Percentiles rank a stretch among this genome's conserved stretches.
Conservation (phyloP, 805 yeast species). For the Cyberlindnera subsufficiens region DNA sequence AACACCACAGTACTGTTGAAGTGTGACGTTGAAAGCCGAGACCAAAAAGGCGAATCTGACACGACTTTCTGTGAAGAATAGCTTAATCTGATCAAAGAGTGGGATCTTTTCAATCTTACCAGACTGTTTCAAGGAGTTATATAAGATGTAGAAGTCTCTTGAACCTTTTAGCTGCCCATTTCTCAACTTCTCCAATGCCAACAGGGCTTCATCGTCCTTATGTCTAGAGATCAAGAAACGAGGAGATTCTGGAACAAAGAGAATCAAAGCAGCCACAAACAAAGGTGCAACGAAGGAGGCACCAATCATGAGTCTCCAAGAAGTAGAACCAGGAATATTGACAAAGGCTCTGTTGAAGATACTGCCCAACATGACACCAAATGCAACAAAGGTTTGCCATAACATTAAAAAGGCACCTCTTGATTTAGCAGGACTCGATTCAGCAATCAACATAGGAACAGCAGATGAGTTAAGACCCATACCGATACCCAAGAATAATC, state of each 20-base stretch:
- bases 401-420: conserved; percentile 65
- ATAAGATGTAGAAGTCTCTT: conserved; percentile 56
- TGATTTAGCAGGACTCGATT: conserved; percentile 49
- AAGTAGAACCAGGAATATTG: conserved; percentile 36
- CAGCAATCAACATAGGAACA: conserved; percentile 64
- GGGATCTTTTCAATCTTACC: conserved; percentile 35
- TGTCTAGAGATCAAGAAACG: conserved; percentile 59
- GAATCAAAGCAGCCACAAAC: conserved; percentile 48
- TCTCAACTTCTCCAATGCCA: conserved; percentile 31
- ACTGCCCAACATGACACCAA: conserved; percentile 66
- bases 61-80: conserved; percentile 40
- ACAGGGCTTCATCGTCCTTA: conserved; percentile 42
- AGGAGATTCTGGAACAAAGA: conserved; percentile 63
- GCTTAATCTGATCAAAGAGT: conserved; percentile 30
- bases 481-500: conserved; percentile 57
- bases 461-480: conserved; percentile 64
- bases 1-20: conserved; percentile 53
- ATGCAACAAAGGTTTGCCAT: conserved; percentile 75
- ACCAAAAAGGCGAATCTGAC: conserved; percentile 47
- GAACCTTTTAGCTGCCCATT: conserved; percentile 28
- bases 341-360: conserved; percentile 54
- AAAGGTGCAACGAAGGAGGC: conserved; percentile 56
- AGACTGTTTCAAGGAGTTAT: conserved; percentile 44
- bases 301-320: conserved; percentile 67
- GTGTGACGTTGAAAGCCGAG: conserved; percentile 43